phyloP scores from a whole-genome alignment of 495 filamentous ascomycete genomes.

The Penicillium coprophilum region DNA sequence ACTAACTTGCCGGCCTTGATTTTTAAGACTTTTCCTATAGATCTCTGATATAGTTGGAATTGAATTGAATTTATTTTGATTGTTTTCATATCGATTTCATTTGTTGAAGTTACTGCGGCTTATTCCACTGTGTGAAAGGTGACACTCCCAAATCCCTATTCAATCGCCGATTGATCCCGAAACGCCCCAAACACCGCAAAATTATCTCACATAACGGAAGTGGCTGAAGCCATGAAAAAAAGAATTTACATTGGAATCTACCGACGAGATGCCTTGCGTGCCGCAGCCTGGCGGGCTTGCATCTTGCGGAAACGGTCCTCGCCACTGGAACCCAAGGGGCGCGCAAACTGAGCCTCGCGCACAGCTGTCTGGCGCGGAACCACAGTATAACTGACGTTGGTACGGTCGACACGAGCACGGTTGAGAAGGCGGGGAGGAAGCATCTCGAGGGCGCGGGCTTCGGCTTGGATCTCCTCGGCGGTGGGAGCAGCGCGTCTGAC shows the following conservation, averaged over 20 bases:
- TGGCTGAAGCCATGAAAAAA: constrained; percentile 1
- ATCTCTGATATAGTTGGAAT: background rate
- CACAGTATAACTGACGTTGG: constrained; percentile 77
- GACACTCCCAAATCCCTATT: constrained; percentile 9
- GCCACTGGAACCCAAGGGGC: constrained; percentile 69
- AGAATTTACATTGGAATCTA: constrained; percentile 17
- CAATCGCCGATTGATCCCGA: constrained; percentile 14
- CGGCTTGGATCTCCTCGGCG: constrained; percentile 54
- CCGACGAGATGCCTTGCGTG: constrained; percentile 47
- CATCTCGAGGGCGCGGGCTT: constrained; percentile 67
- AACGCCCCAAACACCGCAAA: constrained; percentile 14
- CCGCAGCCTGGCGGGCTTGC: constrained; percentile 65
- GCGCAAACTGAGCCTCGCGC: constrained; percentile 51
- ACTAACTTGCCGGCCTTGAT: background rate
- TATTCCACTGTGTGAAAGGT: constrained; percentile 5
- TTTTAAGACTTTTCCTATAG: background rate
- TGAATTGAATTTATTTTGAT: background rate
- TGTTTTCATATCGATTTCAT: background rate
- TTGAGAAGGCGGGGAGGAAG: constrained; percentile 68
- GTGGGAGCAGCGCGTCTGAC: constrained; percentile 46
- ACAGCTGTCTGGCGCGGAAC: constrained; percentile 64
- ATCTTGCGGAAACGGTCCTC: constrained; percentile 81
- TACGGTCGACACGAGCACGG: constrained; percentile 66
- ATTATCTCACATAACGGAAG: constrained; percentile 11
- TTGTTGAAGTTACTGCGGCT: constrained; percentile 8